These are phyloP conservation scores for Osmanthus fragrans DNA, from an alignment of 257 asterid genomes.

Conservation along the genomic window DNA sequence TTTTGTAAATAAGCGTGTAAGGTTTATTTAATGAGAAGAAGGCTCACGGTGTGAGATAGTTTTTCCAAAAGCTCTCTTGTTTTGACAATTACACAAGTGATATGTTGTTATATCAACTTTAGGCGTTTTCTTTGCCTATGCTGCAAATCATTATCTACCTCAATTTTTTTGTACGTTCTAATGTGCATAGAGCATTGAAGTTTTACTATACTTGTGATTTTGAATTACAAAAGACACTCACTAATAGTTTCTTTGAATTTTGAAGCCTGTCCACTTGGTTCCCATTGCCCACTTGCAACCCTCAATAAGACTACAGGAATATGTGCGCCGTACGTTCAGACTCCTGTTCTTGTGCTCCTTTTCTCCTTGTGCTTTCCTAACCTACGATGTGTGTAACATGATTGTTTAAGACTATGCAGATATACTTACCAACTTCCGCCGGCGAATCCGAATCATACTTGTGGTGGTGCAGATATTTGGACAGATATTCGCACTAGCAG, in stretches of 20 bases:
- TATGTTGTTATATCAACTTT: too few species aligned
- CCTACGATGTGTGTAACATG: conserved; percentile 16
- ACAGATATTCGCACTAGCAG: conserved; percentile 59
- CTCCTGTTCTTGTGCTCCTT: conserved; percentile 14
- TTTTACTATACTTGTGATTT: background rate
- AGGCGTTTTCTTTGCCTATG: background rate
- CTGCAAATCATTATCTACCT: background rate
- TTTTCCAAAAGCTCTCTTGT: too few species aligned
- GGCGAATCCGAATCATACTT: conserved; percentile 57
- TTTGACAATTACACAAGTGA: too few species aligned
- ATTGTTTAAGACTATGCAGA: conserved; percentile 44
- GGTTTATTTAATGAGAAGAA: too few species aligned
- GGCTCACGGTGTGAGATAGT: too few species aligned
- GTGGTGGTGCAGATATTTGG: conserved; percentile 95
- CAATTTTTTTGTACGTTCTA: background rate
- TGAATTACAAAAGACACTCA: background rate
- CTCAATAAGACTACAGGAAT: conserved; percentile 45
- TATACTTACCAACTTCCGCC: conserved; percentile 72
- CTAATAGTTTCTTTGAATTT: conserved; percentile 23
- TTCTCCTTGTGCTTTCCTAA: conserved; percentile 3
- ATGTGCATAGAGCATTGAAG: background rate
- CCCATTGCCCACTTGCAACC: conserved; percentile 81
- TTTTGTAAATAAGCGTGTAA: too few species aligned
- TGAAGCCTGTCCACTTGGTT: conserved; percentile 92
- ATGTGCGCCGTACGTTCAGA: conserved; percentile 79